Evolutionary conservation across 352 stramenopile species (phyloP), one percentile per base, ranked within the genome.

Genomic region (Phytophthora cactorum): DNA sequence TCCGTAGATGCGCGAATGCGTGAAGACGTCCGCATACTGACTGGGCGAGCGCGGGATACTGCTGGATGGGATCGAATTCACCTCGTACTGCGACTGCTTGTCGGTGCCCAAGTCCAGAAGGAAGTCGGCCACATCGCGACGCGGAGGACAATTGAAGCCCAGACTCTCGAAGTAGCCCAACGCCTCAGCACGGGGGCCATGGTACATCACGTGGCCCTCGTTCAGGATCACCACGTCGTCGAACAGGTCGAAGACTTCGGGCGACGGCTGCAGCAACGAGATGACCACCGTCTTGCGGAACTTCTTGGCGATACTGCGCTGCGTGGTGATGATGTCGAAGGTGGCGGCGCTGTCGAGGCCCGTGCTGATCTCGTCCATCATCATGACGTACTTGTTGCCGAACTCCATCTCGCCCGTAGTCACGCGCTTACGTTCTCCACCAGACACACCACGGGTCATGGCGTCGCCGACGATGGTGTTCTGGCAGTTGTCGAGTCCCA

Each of bases 161-260:
- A 96, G 55, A 17, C 47, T 57, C 38, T 81, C 68, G 59, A 98
- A 98, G 72, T 98, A 97, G 22, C 66, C 52, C 17, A 91, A 57
- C 3, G 77, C 83, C 59, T 79, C 47, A 66, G 90, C 62, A 72
- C 76, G 71, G 59, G 88, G 59, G 87, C 75, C 61, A 93, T 75
- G 73, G 65, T 97, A 98, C 57, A 98, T 90, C n/a, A 98, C 67
- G 15, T 80, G 63, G 22, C 96, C 95, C 32, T 96, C 78, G 70
- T 93, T 92, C 41, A 98, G 52, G n/a, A 98, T 66, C 45, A 98
- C 84, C 4, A 98, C 65, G 55, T 98, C 83, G 72, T 98, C 96
- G 69, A 98, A 98, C 15, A 98, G 75, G 4, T 79, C 78, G 36
- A 97, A 95, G 4, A 97, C 91, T 74, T 98, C 94, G 5, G 96